Conservation (phyloP, 768 basidiomycete species). For the Tylopilus rubrobrunneus region DNA sequence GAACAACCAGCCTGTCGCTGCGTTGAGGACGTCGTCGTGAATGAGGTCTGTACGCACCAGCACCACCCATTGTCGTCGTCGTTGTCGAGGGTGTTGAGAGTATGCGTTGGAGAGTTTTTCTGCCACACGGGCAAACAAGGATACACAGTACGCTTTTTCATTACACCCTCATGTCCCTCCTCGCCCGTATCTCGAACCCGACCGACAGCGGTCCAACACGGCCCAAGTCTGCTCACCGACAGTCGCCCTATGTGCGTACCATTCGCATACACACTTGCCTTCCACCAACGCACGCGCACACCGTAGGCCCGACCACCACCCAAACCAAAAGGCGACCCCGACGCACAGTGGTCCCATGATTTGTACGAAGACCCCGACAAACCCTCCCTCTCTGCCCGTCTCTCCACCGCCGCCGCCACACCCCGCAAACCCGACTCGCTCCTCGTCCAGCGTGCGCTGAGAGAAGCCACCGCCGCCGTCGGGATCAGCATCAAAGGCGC, state of each 20-base stretch:
- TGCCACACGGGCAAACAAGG: constrained; percentile 29
- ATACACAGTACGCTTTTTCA: constrained; percentile 19
- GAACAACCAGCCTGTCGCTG: constrained; percentile 98
- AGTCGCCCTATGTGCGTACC: constrained; percentile 35
- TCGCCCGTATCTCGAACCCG: constrained; percentile 26
- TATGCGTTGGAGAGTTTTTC: constrained; percentile 7
- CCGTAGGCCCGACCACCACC: constrained; percentile 39
- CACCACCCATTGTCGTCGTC: constrained; percentile 35
- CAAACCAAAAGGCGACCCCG: constrained; percentile 60
- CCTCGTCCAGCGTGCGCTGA: constrained; percentile 58
- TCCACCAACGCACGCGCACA: not conserved
- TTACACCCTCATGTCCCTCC: constrained; percentile 26
- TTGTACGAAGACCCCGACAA: constrained; percentile 59
- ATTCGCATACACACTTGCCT: constrained; percentile 18
- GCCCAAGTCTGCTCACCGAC: constrained; percentile 28
- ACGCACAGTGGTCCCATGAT: constrained; percentile 70
- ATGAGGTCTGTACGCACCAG: constrained; percentile 31
- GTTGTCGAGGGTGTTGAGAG: not conserved
- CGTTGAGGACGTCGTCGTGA: too few species aligned
- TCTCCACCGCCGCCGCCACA: constrained; percentile 39
- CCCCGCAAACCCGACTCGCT: constrained; percentile 52
- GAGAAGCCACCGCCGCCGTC: constrained; percentile 48
- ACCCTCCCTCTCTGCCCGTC: constrained; percentile 50
- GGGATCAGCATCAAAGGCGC: constrained; percentile 70
- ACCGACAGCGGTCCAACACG: constrained; percentile 31